Base-by-base conservation (phyloP, 495 filamentous ascomycete species). In the Penicillium steckii region DNA sequence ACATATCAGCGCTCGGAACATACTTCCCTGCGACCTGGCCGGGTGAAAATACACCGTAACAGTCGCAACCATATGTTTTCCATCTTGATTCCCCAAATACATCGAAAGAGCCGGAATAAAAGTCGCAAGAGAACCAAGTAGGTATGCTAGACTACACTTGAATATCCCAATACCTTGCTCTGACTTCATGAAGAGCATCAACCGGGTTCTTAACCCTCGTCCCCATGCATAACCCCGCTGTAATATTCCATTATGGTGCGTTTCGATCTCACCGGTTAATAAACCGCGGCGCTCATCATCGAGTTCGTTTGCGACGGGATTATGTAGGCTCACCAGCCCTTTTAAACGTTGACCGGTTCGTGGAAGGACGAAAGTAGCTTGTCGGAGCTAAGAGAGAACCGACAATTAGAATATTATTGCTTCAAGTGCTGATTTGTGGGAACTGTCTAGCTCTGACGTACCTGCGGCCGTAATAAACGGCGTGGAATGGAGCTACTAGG, bases 41-140 rank as follows among this genome's bases (percentile, higher is more conserved):
- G 94, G 93, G 68, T 98, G 92, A 69, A 97, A 98, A 60, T 97
- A 98, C 8, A 96, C 92, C 17, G 88, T 90, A 43, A 96, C 82
- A 2, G 91, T 95, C 42, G 91, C 89, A 32, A 96, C 92, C 74
- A 97, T 85, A 70, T 97, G 94, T 67, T 98, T 98, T 19, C 92
- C 91, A 76, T 97, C 93, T 62, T 93, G 88, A 53, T 85, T 80
- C 4, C 94, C 94, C 29, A 98, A 73, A 49, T 87, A 75, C 2
- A 75, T 72, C 3, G 91, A 83, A 43, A 97, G 76, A 3, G 82
- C 79, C 4, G 84, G 82, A 55, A 89, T 84, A 59, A 93, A 96
- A 1, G 94, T 97, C 12, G 85, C 91, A 65, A 96, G 71, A 49
- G 90, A 95, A 8, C 88, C 94, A 17, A 97, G 65, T 5, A 95